These are phyloP conservation scores for Exophiala bonariae DNA, from an alignment of 2,329 filamentous ascomycete genomes.

Conservation along the genomic window DNA sequence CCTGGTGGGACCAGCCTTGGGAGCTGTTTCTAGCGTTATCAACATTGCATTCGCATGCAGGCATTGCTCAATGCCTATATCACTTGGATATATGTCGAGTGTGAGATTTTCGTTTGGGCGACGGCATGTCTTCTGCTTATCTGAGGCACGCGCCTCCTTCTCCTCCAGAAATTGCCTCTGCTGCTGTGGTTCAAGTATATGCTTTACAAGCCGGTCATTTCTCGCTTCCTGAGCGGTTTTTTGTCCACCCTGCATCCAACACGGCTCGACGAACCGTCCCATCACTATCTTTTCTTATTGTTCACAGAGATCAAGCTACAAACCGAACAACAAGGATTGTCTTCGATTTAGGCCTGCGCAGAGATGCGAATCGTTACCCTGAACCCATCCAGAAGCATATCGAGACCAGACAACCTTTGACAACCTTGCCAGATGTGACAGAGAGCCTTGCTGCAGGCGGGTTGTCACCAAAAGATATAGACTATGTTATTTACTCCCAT, in stretches of 20 bases:
- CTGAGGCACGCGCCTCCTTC: conserved; percentile 20
- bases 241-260: conserved; percentile 29
- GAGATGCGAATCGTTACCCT: conserved; percentile 25
- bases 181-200: conserved; percentile 34
- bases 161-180: conserved; percentile 19
- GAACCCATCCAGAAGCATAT: conserved; percentile 29
- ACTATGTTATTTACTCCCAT: conserved; percentile 44
- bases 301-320: conserved; percentile 24
- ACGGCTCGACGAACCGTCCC: conserved; percentile 30
- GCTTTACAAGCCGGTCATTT: conserved; percentile 36
- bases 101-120: background rate
- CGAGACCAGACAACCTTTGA: conserved; percentile 28
- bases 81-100: background rate
- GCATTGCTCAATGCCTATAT: background rate
- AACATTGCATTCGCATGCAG: too few species aligned
- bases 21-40: too few species aligned
- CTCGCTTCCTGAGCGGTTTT: conserved; percentile 31
- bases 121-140: conserved; percentile 20
- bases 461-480: conserved; percentile 38
- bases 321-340: conserved; percentile 28
- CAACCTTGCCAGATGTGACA: conserved; percentile 29
- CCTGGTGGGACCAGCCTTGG: too few species aligned
- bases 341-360: conserved; percentile 34
- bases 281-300: conserved; percentile 33
- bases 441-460: conserved; percentile 38